Evolutionary conservation across 139 green algal species (phyloP).

Genomic region (Gonium pectorale): DNA sequence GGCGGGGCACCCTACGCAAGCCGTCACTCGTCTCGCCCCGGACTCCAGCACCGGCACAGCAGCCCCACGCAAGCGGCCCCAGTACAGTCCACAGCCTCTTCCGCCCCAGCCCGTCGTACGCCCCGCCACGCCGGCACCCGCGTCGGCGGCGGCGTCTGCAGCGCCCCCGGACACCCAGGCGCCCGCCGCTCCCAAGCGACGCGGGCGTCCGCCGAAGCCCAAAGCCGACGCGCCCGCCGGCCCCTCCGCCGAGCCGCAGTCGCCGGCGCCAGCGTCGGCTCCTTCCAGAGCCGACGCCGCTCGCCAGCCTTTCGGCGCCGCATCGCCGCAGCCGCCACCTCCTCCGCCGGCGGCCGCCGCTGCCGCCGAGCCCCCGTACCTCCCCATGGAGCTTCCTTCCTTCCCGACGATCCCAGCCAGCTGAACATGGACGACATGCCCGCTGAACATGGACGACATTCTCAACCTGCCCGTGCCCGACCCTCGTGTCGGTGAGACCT

Average conservation of each 20-base stretch:
- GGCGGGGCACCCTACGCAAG: too few species aligned
- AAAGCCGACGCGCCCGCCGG: not conserved
- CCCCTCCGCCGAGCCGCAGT: not conserved
- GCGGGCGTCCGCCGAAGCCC: constrained; percentile 7
- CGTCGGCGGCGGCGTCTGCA: too few species aligned
- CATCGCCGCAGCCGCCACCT: not conserved
- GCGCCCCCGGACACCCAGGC: not conserved
- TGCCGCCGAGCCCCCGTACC: not conserved
- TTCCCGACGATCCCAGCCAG: constrained; percentile 1
- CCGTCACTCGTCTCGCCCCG: too few species aligned
- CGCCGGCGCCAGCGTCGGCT: not conserved
- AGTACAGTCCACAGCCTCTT: not conserved
- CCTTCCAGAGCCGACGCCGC: not conserved
- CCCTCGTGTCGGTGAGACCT: not conserved
- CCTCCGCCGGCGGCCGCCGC: not conserved
- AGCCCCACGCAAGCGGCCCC: not conserved
- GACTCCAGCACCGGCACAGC: constrained; percentile 1
- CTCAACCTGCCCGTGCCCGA: constrained; percentile 20
- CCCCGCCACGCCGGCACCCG: too few species aligned
- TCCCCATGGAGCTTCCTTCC: not conserved
- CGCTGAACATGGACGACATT: too few species aligned
- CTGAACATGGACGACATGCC: too few species aligned
- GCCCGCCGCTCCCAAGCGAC: not conserved
- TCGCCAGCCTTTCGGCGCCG: not conserved
- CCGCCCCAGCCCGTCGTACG: not conserved